Conservation (phyloP, 495 filamentous ascomycete species). For the Hypoxylon cercidicola region DNA sequence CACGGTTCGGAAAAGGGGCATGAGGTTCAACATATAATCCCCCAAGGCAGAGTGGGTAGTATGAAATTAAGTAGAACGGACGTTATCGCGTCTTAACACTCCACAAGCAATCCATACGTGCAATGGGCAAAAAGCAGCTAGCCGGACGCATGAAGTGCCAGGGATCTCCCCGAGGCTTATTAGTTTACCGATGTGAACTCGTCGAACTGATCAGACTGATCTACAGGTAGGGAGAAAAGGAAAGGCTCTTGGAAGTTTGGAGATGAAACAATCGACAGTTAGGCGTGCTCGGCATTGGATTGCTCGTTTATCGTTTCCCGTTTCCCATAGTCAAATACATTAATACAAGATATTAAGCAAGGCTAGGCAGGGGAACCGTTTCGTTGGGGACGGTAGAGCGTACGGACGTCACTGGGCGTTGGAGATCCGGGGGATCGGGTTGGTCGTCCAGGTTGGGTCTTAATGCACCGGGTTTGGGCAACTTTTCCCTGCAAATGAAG, state of each 20-base stretch:
- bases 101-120: background rate
- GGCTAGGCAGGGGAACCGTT: background rate
- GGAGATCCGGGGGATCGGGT: conserved; percentile 37
- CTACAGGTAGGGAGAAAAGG: conserved; percentile 7
- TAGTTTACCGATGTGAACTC: background rate
- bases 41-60: conserved; percentile 25
- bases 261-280: conserved; percentile 15
- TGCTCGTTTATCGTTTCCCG: conserved; percentile 4
- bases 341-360: conserved; percentile 2
- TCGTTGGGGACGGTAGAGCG: background rate
- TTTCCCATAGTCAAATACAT: background rate
- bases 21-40: conserved; percentile 58
- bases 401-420: conserved; percentile 12
- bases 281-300: background rate
- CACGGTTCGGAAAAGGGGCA: conserved; percentile 57
- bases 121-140: too few species aligned
- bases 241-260: conserved; percentile 5
- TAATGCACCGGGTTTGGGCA: conserved; percentile 30
- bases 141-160: background rate
- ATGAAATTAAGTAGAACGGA: conserved; percentile 12
- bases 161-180: background rate
- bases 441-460: conserved; percentile 32
- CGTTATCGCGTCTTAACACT: background rate
- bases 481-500: conserved; percentile 19
- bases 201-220: conserved; percentile 6